These are phyloP conservation scores for Cenchrus purpureus DNA, from an alignment of 176 grass and related monocot species.

Conservation along the genomic window DNA sequence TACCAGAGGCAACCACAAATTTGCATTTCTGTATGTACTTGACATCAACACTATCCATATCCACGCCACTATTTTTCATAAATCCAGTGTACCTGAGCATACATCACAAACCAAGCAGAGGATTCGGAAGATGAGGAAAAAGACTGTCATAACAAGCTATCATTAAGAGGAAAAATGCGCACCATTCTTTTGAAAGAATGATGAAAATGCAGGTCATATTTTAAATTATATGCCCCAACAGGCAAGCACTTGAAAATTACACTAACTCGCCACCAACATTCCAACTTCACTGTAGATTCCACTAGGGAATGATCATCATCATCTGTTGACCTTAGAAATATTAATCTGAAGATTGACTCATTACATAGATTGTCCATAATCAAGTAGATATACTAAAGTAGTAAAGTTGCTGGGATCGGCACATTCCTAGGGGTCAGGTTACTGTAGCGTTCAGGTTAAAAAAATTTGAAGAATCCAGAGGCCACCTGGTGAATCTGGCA, in stretches of 20 bases:
- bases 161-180: background rate
- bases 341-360: background rate
- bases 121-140: background rate
- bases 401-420: too few relatives aligned
- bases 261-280: background rate
- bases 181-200: slow-evolving; percentile 15
- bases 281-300: background rate
- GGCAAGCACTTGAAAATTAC: background rate
- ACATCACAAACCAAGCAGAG: slow-evolving; percentile 16
- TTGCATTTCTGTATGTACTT: slow-evolving; percentile 86
- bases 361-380: background rate
- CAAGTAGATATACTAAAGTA: too few relatives aligned
- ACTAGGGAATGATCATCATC: background rate
- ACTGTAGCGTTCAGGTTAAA: too few relatives aligned
- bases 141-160: background rate
- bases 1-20: slow-evolving; percentile 97
- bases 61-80: slow-evolving; percentile 80
- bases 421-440: too few relatives aligned
- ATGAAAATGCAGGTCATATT: background rate
- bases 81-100: slow-evolving; percentile 91
- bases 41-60: slow-evolving; percentile 78
- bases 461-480: too few relatives aligned
- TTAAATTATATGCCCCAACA: background rate
- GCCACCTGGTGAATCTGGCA: too few relatives aligned
- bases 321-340: background rate